A percentile compares a stretch with the other conserved stretches of the same genome.
These are phyloP conservation scores for Boletus sp. DNA, from an alignment of 768 basidiomycete genomes.

Conservation along the genomic window DNA sequence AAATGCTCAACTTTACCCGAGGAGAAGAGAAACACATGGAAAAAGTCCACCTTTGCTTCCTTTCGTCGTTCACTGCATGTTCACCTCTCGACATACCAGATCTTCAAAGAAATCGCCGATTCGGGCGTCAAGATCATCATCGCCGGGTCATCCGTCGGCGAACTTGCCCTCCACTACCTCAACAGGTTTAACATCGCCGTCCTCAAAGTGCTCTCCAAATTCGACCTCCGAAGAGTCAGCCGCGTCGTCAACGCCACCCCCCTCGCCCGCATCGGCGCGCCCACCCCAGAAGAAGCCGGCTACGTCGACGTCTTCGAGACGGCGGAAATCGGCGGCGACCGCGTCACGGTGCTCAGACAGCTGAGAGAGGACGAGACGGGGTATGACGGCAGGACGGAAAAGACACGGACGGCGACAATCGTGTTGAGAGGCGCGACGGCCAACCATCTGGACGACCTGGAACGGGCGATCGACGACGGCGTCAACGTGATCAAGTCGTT, in stretches of 20 bases:
- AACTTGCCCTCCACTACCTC: slow-evolving; percentile 96
- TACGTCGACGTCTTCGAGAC: slow-evolving; percentile 93
- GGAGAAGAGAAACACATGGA: slow-evolving; percentile 98
- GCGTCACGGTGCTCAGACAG: slow-evolving; percentile 95
- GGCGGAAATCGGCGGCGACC: slow-evolving; percentile 94
- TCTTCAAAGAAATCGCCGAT: slow-evolving; percentile 95
- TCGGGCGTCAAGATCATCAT: slow-evolving; percentile 93
- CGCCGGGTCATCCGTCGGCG: slow-evolving; percentile 89
- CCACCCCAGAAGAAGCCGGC: slow-evolving; percentile 95
- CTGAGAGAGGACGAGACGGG: slow-evolving; percentile 63
- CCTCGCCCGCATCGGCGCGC: slow-evolving; percentile 92
- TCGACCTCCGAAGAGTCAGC: slow-evolving; percentile 91
- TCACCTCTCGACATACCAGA: slow-evolving; percentile 45
- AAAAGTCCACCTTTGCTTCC: slow-evolving; percentile 46
- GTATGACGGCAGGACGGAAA: slow-evolving; percentile 59
- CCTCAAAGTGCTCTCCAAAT: slow-evolving; percentile 96
- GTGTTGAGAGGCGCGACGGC: slow-evolving; percentile 94
- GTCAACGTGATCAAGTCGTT: slow-evolving; percentile 94
- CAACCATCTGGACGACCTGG: slow-evolving; percentile 93
- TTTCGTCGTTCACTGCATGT: not conserved
- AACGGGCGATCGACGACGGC: slow-evolving; percentile 95
- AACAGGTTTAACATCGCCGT: slow-evolving; percentile 92
- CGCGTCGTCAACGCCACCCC: slow-evolving; percentile 96
- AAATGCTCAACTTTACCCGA: slow-evolving; percentile 94
- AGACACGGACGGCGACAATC: slow-evolving; percentile 88